A percentile compares a stretch with the other conserved stretches of the same genome.
Conservation (phyloP, 2,329 filamentous ascomycete genomes). For the Fusarium udum region DNA sequence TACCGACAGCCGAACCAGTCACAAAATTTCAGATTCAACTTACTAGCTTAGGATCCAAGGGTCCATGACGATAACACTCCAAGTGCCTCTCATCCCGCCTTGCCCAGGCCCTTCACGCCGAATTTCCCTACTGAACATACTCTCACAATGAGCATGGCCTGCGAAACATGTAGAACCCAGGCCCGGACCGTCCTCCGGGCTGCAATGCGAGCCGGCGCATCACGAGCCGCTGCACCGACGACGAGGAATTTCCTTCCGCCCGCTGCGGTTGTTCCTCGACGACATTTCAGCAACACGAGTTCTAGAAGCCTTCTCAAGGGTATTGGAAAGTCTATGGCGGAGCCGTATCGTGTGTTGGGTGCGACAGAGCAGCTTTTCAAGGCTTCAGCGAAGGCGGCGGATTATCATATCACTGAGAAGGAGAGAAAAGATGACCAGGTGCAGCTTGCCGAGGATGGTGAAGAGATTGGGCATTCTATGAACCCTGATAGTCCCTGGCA, state of each 20-base stretch:
- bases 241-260: conserved; percentile 30
- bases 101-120: conserved; percentile 2
- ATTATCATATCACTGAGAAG: conserved; percentile 78
- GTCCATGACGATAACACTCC: conserved; percentile 45
- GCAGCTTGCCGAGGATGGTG: conserved; percentile 77
- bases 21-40: conserved; percentile 2
- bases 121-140: not conserved
- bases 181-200: conserved; percentile 52
- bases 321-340: conserved; percentile 47
- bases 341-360: conserved; percentile 79
- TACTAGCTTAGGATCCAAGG: not conserved
- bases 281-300: conserved; percentile 52
- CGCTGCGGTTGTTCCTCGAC: conserved; percentile 31
- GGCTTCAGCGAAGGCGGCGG: conserved; percentile 75
- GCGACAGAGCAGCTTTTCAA: conserved; percentile 82
- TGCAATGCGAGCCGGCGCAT: conserved; percentile 45
- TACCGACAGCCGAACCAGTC: conserved; percentile 31
- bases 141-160: conserved; percentile 51
- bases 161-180: conserved; percentile 59
- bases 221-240: conserved; percentile 40
- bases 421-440: conserved; percentile 73
- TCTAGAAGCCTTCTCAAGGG: conserved; percentile 47
- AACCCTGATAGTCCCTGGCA: conserved; percentile 70
- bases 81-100: conserved; percentile 10
- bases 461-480: conserved; percentile 73